These are phyloP conservation scores for Leccinum boreale DNA, from an alignment of 768 basidiomycete genomes.

Conservation along the genomic window DNA sequence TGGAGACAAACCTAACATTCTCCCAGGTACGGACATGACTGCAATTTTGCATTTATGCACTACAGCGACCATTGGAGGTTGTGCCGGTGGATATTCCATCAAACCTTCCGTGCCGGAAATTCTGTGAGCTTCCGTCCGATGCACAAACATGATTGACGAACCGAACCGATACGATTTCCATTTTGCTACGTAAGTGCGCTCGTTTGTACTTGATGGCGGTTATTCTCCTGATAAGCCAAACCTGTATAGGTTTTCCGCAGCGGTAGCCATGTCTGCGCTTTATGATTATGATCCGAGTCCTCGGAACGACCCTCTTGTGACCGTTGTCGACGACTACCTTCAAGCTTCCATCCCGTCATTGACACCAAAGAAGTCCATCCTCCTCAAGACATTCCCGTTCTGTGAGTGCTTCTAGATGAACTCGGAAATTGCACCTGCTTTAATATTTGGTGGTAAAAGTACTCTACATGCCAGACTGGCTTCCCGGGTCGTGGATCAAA, in stretches of 20 bases:
- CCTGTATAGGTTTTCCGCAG: not conserved
- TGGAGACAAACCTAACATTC: not conserved
- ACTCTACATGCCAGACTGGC: not conserved
- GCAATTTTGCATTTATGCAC: not conserved
- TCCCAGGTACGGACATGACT: not conserved
- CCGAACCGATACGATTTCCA: not conserved
- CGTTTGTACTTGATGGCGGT: not conserved
- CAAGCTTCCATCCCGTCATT: not conserved
- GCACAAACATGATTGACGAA: not conserved
- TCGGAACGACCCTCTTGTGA: not conserved
- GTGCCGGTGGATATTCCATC: not conserved
- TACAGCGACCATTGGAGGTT: not conserved
- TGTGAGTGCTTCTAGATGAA: not conserved
- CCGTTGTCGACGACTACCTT: not conserved
- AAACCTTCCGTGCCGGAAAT: not conserved
- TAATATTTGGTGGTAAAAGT: not conserved
- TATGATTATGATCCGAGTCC: not conserved
- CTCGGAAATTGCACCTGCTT: not conserved
- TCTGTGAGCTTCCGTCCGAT: not conserved
- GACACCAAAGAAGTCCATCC: not conserved
- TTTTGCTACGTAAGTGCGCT: not conserved
- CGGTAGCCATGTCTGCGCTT: not conserved
- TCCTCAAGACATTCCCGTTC: not conserved
- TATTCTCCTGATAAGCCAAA: not conserved
- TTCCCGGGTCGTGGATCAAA: not conserved